Conservation (phyloP, 2,329 filamentous ascomycete species). For the Tolypocladium cylindrosporum region DNA sequence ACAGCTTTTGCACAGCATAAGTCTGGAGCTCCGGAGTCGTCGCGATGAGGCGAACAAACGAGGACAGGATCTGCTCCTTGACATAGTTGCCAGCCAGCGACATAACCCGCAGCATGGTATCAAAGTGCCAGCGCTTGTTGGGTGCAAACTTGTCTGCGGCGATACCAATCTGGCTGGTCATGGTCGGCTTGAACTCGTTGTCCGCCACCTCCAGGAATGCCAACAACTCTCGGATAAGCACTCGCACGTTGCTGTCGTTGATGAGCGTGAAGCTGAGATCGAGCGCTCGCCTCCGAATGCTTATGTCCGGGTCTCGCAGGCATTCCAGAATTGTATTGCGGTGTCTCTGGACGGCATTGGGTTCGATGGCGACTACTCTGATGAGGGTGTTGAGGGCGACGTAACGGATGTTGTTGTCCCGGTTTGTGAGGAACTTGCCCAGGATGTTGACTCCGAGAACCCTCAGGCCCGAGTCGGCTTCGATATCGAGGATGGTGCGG, state of each 20-base stretch:
- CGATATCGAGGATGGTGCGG: slow-evolving; percentile 92
- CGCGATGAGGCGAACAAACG: slow-evolving; percentile 89
- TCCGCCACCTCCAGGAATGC: slow-evolving; percentile 96
- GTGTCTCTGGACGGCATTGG: slow-evolving; percentile 93
- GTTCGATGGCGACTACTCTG: slow-evolving; percentile 96
- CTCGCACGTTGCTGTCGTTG: slow-evolving; percentile 90
- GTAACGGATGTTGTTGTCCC: slow-evolving; percentile 98
- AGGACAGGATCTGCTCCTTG: slow-evolving; percentile 94
- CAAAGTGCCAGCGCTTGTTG: slow-evolving; percentile 96
- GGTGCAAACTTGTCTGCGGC: slow-evolving; percentile 93
- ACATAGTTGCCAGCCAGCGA: slow-evolving; percentile 94
- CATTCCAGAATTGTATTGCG: slow-evolving; percentile 97
- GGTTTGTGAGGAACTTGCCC: slow-evolving; percentile 95
- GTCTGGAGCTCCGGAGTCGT: slow-evolving; percentile 92
- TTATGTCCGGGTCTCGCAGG: slow-evolving; percentile 92
- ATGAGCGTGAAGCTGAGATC: slow-evolving; percentile 97
- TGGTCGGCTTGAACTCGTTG: slow-evolving; percentile 96
- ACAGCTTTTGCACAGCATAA: slow-evolving; percentile 93
- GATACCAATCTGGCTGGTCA: slow-evolving; percentile 97
- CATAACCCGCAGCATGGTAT: slow-evolving; percentile 90
- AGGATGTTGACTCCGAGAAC: slow-evolving; percentile 97
- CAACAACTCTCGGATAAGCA: slow-evolving; percentile 84
- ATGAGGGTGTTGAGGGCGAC: slow-evolving; percentile 95
- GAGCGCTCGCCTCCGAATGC: slow-evolving; percentile 87
- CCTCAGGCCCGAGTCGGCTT: slow-evolving; percentile 88